Evolutionary conservation across 805 yeast species (phyloP), one percentile per base, ranked within the genome.

Genomic region (Metschnikowia dekortorum): DNA sequence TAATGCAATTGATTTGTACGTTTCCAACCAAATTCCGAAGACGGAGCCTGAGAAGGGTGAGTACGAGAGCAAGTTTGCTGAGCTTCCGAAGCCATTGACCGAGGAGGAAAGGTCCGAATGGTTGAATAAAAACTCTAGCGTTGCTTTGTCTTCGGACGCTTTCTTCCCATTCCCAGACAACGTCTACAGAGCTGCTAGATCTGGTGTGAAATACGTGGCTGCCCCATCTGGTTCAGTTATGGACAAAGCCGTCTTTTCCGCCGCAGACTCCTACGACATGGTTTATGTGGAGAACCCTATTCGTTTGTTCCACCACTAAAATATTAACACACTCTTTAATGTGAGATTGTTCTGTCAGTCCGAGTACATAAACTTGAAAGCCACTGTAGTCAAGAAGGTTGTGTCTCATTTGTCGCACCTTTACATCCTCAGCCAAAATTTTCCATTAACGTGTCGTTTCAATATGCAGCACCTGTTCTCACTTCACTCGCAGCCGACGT

Each of bases 161-260:
- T 94, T 94, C 83, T 94, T 94, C 96, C 99, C 99, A 74, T 94
- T 94, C 94, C 94, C 98, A 59, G 99, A 94, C 73, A 94, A 94
- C 67, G 96, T 94, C 61, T 90, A 92, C 83, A 84, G 99, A 71
- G 98, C 98, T 57, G 97, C 84, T 47, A 84, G 88, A 78, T 86
- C 96, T 16, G 99, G 99, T 69, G 99, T 91, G 61, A 89, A 89
- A 72, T 94, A 77, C 75, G 80, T 94, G 67, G 95, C 96, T 63
- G 99, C 99, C 47, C 96, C 99, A 52, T 82, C 95, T 46, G 99
- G 99, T 51, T 89, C 97, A 18, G 97, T 94, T 55, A 92, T 89
- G 89, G 99, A 94, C 74, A 85, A 87, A 76, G 96, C 91, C 50
- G 99, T 94, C 41, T 83, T 92, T 57, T 89, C 83, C 53, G 97